Base-by-base conservation (phyloP, 305 asterid species). In the Fraxinus platypoda region DNA sequence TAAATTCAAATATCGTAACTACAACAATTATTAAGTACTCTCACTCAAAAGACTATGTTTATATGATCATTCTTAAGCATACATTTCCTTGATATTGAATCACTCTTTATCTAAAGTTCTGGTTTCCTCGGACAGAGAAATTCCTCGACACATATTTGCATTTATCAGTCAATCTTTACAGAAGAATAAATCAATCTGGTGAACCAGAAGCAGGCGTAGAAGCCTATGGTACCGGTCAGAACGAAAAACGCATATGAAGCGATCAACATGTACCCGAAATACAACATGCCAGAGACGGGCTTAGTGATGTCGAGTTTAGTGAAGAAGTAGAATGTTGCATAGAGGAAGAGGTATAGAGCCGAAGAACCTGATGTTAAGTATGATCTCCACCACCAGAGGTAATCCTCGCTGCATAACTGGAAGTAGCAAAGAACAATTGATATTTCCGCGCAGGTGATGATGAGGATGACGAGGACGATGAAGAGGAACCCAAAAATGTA, bases 321-420 rank as follows among this genome's bases (percentile, higher is more conserved):
- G 90, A 92, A 92, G 91, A 92, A 91, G 72, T 91, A 92, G 85
- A 91, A 91, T 9, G 93, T 87, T 11, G 97, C 97, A 4, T 92
- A 92, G 81, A 92, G 92, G 85, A 92, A 92, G 33, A 92, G 91
- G 86, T 92, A 92, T 21, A 92, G 83, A 5, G 97, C 97, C 0
- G 97, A 91, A 11, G 94, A 92, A 28, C 97, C 94, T 1, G 97
- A 90, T 30, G 97, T 92, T 71, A 91, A 57, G 73, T 90, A 92
- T 6, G 97, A 92, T 77, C 97, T 88, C 97, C 97, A 92, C 97
- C 97, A 92, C 97, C 97, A 92, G 3, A 83, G 85, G 64, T 92
- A 92, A 37, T 92, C 97, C 81, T 91, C 94, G 5, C 94, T 91
- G 88, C 97, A 89, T 9, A 92, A 80, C 81, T 92, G 97, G 92